These are phyloP conservation scores for Pecoramyces ruminantium DNA, from an alignment of 192 early-diverging fungal species.

Conservation along the genomic window DNA sequence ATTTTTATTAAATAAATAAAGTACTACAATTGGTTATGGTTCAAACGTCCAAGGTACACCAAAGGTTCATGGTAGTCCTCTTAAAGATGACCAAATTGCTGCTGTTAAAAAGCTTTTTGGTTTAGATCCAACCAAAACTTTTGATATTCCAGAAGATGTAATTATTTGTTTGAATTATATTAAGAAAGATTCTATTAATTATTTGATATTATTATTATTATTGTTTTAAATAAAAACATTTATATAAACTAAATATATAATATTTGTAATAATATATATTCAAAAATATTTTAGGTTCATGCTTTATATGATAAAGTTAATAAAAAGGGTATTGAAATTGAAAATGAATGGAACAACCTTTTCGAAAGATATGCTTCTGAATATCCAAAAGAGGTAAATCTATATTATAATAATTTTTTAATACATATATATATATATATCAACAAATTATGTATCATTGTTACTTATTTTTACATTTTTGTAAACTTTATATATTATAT, in stretches of 20 bases:
- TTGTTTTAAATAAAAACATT: too few relatives aligned
- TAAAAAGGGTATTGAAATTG: conserved; percentile 34
- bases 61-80: conserved; percentile 81
- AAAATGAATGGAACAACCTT: conserved; percentile 60
- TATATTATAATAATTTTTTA: neutral
- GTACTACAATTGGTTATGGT: conserved; percentile 87
- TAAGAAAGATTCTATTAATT: neutral
- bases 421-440: neutral
- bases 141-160: conserved; percentile 50
- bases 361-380: conserved; percentile 50
- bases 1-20: neutral
- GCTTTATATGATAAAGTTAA: conserved; percentile 27
- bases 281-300: conserved; percentile 15
- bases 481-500: too few relatives aligned
- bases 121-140: conserved; percentile 58
- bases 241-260: too few relatives aligned
- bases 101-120: conserved; percentile 67
- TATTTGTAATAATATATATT: neutral
- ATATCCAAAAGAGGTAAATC: conserved; percentile 38
- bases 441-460: too few relatives aligned
- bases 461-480: too few relatives aligned
- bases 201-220: too few relatives aligned
- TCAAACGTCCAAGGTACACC: conserved; percentile 74
- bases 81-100: conserved; percentile 61
- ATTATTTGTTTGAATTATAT: conserved; percentile 15